phyloP scores from a whole-genome alignment of 805 yeast genomes.

The Yarrowia phangngaensis region DNA sequence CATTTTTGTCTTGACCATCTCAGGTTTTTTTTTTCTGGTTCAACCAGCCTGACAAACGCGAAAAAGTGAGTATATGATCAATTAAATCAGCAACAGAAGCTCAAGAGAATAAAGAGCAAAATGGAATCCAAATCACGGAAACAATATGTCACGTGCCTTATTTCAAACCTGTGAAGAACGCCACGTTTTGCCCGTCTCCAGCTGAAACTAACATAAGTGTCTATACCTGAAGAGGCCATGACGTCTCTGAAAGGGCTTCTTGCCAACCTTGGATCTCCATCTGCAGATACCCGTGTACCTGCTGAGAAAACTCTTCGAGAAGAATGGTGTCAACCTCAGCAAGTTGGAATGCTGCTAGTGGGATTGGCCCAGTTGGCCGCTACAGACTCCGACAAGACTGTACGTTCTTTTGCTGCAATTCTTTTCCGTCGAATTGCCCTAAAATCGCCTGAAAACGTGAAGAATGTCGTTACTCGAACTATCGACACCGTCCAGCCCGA shows the following conservation, averaged over 20 bases:
- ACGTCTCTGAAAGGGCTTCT: conserved; percentile 54
- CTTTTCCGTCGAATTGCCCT: conserved; percentile 82
- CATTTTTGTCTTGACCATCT: too few relatives aligned
- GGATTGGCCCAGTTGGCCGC: conserved; percentile 81
- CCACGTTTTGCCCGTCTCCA: too few relatives aligned
- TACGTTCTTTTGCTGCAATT: conserved; percentile 73
- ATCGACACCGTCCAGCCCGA: conserved; percentile 63
- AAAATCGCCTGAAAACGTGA: conserved; percentile 64
- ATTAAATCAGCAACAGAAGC: too few relatives aligned
- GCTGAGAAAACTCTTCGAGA: conserved; percentile 73
- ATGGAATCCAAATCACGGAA: too few relatives aligned
- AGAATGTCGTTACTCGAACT: conserved; percentile 68
- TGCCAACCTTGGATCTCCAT: conserved; percentile 69
- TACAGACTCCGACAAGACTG: conserved; percentile 54
- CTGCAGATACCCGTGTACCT: conserved; percentile 65
- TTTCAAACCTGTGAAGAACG: too few relatives aligned
- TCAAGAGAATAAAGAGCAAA: too few relatives aligned
- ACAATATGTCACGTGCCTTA: too few relatives aligned
- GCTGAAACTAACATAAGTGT: conserved; percentile 17
- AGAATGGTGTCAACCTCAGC: conserved; percentile 60
- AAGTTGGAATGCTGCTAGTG: conserved; percentile 64
- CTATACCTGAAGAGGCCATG: conserved; percentile 58
- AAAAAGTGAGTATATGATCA: too few relatives aligned
- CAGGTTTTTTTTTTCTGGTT: too few relatives aligned
- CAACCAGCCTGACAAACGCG: too few relatives aligned